Conservation (phyloP, 345 rosid genomes). For the Euphorbia tirucalli region DNA sequence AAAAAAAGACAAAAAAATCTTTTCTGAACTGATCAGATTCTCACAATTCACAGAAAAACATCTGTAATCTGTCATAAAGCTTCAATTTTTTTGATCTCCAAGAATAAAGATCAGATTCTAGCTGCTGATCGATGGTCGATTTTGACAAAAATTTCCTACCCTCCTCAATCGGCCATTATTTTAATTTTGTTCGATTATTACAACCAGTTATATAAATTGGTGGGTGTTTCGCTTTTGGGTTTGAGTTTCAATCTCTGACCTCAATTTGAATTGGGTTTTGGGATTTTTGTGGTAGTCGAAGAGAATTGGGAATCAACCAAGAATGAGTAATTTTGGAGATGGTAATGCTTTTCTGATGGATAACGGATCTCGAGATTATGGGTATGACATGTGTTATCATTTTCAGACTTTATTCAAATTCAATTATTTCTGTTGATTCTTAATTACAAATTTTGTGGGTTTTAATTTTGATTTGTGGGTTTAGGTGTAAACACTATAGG, state of each 20-base stretch:
- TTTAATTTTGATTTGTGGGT: neutral
- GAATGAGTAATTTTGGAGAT: constrained; percentile 15
- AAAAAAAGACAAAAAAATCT: neutral
- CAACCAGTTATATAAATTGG: too few relatives aligned
- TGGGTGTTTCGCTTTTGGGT: too few relatives aligned
- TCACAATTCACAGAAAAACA: neutral
- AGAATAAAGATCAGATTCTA: neutral
- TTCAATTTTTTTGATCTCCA: neutral
- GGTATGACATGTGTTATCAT: constrained; percentile 45
- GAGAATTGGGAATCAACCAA: constrained; percentile 16
- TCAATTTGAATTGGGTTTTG: constrained; percentile 8
- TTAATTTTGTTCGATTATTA: neutral
- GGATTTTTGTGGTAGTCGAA: constrained; percentile 7
- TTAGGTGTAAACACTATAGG: constrained; percentile 77
- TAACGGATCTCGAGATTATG: constrained; percentile 58
- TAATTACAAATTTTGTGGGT: too few relatives aligned
- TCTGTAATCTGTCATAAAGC: neutral
- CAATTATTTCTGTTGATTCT: too few relatives aligned
- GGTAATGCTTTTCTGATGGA: too few relatives aligned
- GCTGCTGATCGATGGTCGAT: too few relatives aligned
- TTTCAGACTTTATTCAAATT: neutral
- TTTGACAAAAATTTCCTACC: neutral
- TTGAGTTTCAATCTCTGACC: neutral
- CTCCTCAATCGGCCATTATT: neutral
- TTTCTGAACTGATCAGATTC: neutral